Evolutionary conservation across 2,329 filamentous ascomycete genomes (phyloP).

Genomic region (Hirsutella rhossiliensis): DNA sequence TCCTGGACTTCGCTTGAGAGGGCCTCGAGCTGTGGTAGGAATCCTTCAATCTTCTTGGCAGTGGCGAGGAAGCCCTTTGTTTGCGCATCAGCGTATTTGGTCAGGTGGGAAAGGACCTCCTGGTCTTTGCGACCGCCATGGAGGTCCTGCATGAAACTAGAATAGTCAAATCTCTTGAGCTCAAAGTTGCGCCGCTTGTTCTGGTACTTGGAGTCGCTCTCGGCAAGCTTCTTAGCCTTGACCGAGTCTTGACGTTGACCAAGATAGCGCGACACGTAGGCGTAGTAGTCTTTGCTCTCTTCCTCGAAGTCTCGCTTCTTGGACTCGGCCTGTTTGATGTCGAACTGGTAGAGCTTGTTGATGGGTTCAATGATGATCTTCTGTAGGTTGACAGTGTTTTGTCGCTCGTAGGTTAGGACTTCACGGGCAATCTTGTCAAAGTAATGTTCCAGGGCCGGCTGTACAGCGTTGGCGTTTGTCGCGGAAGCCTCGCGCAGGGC

Average conservation of each 20-base stretch:
- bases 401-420: slow-evolving; percentile 75
- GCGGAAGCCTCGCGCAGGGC: slow-evolving; percentile 76
- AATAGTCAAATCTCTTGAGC: slow-evolving; percentile 96
- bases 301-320: slow-evolving; percentile 99
- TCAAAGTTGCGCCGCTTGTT: slow-evolving; percentile 89
- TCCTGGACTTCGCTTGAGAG: slow-evolving; percentile 80
- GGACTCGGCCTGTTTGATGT: slow-evolving; percentile 93
- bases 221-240: slow-evolving; percentile 92
- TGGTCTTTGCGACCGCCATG: slow-evolving; percentile 98
- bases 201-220: slow-evolving; percentile 95
- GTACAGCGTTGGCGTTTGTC: slow-evolving; percentile 92
- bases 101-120: slow-evolving; percentile 87
- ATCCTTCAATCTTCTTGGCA: slow-evolving; percentile 74
- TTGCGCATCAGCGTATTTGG: slow-evolving; percentile 85
- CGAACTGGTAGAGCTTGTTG: slow-evolving; percentile 79
- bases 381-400: slow-evolving; percentile 75
- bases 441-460: slow-evolving; percentile 92
- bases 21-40: slow-evolving; percentile 83
- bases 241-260: slow-evolving; percentile 90
- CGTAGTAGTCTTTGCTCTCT: slow-evolving; percentile 97
- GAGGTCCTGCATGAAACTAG: slow-evolving; percentile 98
- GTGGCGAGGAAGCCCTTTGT: slow-evolving; percentile 71
- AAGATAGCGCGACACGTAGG: slow-evolving; percentile 89
- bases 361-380: slow-evolving; percentile 92
- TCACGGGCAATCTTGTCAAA: slow-evolving; percentile 94